Base-by-base conservation (phyloP, 139 green algal genomes). In the Volvox reticuliferus region DNA sequence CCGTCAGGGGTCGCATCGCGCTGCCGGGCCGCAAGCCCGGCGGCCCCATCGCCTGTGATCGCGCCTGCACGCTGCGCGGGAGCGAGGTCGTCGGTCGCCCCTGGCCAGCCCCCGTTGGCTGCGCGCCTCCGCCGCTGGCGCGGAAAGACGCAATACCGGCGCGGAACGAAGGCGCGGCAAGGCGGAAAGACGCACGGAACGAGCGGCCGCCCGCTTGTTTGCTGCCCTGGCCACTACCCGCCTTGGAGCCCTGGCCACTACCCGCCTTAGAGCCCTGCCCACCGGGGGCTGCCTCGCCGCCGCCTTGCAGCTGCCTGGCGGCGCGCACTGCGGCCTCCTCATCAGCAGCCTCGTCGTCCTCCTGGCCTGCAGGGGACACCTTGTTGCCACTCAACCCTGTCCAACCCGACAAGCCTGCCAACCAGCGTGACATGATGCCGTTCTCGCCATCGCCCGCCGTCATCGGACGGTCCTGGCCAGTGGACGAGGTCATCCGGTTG, bases 381-480 rank as follows among this genome's bases (percentile, higher is more conserved):
- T 79, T 86, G 76, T 86, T 91, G 33, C 26, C 22, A 22, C 32
- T 77, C 30, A 84, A 6, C 12, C 86, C 86, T 1, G 36, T 89
- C 84, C 84, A 89, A n/a, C 84, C 84, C 2, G 68, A 61, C 76
- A 91, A 28, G n/a, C 76, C 87, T 0, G 62, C 62, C 20, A 91
- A 55, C 76, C 87, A 91, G 76, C 87, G 76, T 28, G 76, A 79
- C 76, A 91, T 91, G 76, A 86, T 91, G 76, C 87, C 87, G 24
- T 26, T 26, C 28, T 81, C 84, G 32, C 24, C 84, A 22, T 69
- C 62, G 44, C 1, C 62, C 26, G 82, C 32, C 1, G 82, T 78
- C 19, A 33, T 78, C 1, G 82, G 62, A 26, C 82, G 62, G 82
- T 30, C 30, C 35, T 12, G 50, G 6, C 50, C 32, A 17, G 30